These are phyloP conservation scores for Aureobasidium melanogenum DNA, from an alignment of 2,329 filamentous ascomycete species.

Conservation along the genomic window DNA sequence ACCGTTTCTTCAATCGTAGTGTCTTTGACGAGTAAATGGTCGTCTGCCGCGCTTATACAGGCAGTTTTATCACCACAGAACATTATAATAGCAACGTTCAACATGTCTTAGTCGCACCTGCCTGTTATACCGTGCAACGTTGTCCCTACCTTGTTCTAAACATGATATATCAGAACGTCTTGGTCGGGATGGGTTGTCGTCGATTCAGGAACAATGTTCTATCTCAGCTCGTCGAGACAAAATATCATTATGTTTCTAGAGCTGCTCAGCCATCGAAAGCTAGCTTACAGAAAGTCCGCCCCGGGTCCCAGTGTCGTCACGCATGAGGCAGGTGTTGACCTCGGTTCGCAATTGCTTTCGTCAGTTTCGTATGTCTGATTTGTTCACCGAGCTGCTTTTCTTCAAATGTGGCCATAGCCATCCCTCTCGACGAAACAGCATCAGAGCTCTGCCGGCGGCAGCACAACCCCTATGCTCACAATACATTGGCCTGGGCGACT, in stretches of 20 bases:
- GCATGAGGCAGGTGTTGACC: background rate
- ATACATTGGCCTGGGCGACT: too few relatives aligned
- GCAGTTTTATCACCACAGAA: background rate
- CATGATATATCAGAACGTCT: background rate
- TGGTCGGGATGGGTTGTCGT: background rate
- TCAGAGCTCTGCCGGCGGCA: too few relatives aligned
- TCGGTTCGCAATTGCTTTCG: background rate
- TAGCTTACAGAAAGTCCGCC: background rate
- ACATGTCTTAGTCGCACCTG: background rate
- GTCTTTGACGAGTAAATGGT: constrained; percentile 40
- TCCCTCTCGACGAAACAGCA: too few relatives aligned
- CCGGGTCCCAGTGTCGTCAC: background rate
- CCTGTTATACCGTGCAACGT: background rate
- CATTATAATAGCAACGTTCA: background rate
- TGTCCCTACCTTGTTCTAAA: background rate
- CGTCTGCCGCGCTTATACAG: background rate
- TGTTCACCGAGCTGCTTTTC: too few relatives aligned
- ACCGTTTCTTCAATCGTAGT: constrained; percentile 67
- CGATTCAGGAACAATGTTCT: background rate
- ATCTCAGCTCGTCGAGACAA: background rate
- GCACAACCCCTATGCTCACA: too few relatives aligned
- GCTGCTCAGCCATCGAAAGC: background rate
- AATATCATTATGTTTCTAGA: background rate
- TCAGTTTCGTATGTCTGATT: too few relatives aligned
- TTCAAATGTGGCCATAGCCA: too few relatives aligned